Percentiles rank a stretch among this genome's conserved stretches.
Evolutionary conservation across 208 protist genomes (phyloP).

Genomic region (Zelonia costaricensis): DNA sequence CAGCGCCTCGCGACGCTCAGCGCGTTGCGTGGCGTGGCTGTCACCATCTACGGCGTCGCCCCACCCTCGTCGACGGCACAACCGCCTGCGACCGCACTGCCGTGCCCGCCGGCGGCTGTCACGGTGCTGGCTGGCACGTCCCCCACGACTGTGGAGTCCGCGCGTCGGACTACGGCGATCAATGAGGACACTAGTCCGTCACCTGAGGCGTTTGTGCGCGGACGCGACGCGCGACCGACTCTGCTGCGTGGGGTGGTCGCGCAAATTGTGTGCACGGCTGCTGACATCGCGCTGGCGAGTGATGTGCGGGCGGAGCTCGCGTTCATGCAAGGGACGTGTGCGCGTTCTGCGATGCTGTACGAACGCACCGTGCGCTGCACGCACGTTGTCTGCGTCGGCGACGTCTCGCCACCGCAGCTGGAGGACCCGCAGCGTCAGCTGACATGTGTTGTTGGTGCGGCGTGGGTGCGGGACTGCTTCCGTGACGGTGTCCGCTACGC

Average conservation of each 20-base stretch:
- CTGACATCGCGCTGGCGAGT: conserved; percentile 25
- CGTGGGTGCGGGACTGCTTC: conserved; percentile 27
- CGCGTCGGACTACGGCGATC: too few species aligned
- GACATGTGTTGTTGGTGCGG: conserved; percentile 4
- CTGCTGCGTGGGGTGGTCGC: conserved; percentile 22
- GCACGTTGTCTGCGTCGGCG: conserved; percentile 14
- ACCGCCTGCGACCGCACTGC: too few species aligned
- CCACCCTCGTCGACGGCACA: too few species aligned
- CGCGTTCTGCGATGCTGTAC: conserved; percentile 15
- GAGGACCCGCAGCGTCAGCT: background rate
- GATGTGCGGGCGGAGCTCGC: conserved; percentile 48
- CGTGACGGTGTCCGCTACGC: conserved; percentile 16
- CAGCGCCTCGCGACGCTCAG: conserved; percentile 4
- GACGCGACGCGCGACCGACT: background rate
- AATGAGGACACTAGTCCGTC: too few species aligned
- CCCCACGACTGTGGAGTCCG: too few species aligned
- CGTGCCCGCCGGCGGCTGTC: too few species aligned
- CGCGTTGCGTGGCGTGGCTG: conserved; percentile 3
- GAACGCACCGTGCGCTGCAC: background rate
- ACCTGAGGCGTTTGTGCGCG: background rate
- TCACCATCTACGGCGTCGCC: conserved; percentile 24
- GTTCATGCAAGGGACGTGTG: conserved; percentile 78
- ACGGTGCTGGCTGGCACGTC: too few species aligned
- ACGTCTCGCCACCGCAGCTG: background rate
- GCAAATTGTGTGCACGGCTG: background rate